Evolutionary conservation across 805 yeast species (phyloP), one percentile per base, ranked within the genome.

Genomic region (Cyberlindnera bimundalis): DNA sequence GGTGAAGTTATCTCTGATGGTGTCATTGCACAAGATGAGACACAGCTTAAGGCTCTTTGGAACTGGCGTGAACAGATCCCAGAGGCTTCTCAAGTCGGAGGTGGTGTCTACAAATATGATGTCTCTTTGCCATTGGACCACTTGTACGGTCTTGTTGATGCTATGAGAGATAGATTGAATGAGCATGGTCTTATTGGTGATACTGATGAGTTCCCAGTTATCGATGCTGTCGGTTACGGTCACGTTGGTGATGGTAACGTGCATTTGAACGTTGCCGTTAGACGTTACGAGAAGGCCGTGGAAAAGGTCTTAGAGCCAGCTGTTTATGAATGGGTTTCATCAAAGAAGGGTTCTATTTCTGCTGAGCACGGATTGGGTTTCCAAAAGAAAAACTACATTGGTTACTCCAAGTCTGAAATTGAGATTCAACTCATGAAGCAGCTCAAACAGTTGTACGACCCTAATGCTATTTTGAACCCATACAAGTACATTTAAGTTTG

Each of bases 291-390:
- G 48, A 82, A 85, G 60, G 76, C 73, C 20, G 85, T 93, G 40
- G 98, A 93, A 65, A 67, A 74, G 40, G 77, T 74, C 2, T 72
- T 93, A 47, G 99, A 93, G 64, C 99, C 99, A 33, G 93, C 84
- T 65, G 93, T 93, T 23, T 93, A 89, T 60, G 96, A 93, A 67
- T 90, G 90, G 84, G 84, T 93, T 40, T 59, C 67, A 5, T 55
- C 62, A 57, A 75, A 64, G 55, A 68, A 80, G 25, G 99, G 99
- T 17, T 90, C 98, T 2, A 83, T 93, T 39, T 84, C 95, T 44
- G 99, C 99, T 20, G 99, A 93, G 64, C 99, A 93, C 62, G 99
- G 99, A 13, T 72, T 93, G 43, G 99, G 99, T 0, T 87, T 93
- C 76, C 97, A 91, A 58, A 93, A 93, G 82, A 88, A 84, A 54